Evolutionary conservation across 225 moss, liverwort and hornwort species (phyloP).

Genomic region (Ulota crispa): DNA sequence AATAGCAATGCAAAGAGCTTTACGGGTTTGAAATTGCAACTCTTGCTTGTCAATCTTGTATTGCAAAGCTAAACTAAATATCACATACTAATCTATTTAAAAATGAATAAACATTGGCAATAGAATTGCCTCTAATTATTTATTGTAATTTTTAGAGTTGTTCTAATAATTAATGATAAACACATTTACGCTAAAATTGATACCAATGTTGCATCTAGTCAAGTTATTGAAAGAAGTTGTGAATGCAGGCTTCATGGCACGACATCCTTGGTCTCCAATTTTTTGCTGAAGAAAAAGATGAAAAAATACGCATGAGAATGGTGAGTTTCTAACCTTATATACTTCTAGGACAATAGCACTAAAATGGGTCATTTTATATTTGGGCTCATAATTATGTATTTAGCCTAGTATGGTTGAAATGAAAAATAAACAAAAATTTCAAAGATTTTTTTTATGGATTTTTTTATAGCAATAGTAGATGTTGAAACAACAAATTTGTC

Average conservation of each 20-base stretch:
- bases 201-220: neutral
- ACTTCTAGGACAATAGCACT: too few species aligned
- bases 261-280: constrained; percentile 38
- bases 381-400: too few species aligned
- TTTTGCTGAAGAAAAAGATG: constrained; percentile 27
- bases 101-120: rapidly evolving
- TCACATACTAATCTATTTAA: too few species aligned
- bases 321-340: neutral
- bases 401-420: too few species aligned
- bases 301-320: neutral
- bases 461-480: too few species aligned
- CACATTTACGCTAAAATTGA: neutral
- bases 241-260: constrained; percentile 50
- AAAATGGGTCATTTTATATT: too few species aligned
- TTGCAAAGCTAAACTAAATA: neutral
- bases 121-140: rapidly evolving
- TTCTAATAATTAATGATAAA: rapidly evolving
- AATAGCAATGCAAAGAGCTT: constrained; percentile 45
- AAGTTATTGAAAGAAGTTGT: neutral
- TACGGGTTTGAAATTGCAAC: constrained; percentile 15
- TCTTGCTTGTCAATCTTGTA: neutral
- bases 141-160: rapidly evolving
- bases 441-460: too few species aligned
- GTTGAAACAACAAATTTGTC: too few species aligned
- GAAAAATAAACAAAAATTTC: too few species aligned